A percentile compares a stretch with the other conserved stretches of the same genome.
These are phyloP conservation scores for Aspergillus proliferans DNA, from an alignment of 2,329 filamentous ascomycete species.

Conservation along the genomic window DNA sequence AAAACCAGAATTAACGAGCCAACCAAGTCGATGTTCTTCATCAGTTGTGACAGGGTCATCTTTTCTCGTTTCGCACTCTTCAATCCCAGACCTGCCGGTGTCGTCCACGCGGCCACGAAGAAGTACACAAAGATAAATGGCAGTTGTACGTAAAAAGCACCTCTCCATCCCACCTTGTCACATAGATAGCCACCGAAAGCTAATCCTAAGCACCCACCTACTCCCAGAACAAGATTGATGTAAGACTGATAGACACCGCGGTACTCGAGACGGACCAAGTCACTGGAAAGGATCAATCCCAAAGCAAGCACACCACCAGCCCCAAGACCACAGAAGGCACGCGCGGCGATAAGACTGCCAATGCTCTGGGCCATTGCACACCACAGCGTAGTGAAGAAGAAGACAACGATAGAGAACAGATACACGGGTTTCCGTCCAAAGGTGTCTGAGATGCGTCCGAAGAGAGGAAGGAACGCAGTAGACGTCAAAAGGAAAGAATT, in stretches of 20 bases:
- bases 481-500: conserved; percentile 72
- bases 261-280: conserved; percentile 67
- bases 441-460: conserved; percentile 68
- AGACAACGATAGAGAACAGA: conserved; percentile 55
- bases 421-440: conserved; percentile 65
- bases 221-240: conserved; percentile 33
- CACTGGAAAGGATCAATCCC: conserved; percentile 54
- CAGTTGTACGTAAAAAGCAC: conserved; percentile 45
- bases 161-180: conserved; percentile 36
- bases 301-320: conserved; percentile 68
- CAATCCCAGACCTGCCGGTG: conserved; percentile 41
- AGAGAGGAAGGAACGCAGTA: conserved; percentile 68
- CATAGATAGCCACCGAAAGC: conserved; percentile 36
- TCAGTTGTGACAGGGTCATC: conserved; percentile 35
- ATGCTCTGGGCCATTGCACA: conserved; percentile 65
- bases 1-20: conserved; percentile 44
- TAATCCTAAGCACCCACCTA: conserved; percentile 33
- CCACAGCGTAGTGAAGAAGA: conserved; percentile 61
- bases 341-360: conserved; percentile 62
- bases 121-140: conserved; percentile 43
- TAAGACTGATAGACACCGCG: conserved; percentile 39
- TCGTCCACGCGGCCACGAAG: conserved; percentile 38
- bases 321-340: conserved; percentile 66
- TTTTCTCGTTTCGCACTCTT: conserved; percentile 37
- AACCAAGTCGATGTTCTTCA: conserved; percentile 45